These are phyloP conservation scores for Fusarium devonianum DNA, from an alignment of 2,329 filamentous ascomycete genomes.

Conservation along the genomic window DNA sequence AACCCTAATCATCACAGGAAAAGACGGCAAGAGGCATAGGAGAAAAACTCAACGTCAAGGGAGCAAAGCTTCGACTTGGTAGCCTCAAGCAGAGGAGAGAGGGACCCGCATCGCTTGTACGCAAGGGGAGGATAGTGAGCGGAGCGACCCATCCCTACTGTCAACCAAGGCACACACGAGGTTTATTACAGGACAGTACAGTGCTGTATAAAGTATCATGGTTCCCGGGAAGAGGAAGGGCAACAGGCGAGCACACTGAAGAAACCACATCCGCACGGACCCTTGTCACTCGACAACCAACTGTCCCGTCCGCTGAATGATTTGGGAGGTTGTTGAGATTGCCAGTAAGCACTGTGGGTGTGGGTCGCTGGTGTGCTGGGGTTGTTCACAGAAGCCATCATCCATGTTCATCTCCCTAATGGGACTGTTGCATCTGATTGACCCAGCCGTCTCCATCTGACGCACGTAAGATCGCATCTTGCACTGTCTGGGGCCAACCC, in stretches of 20 bases:
- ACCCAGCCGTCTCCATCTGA: slow-evolving; percentile 25
- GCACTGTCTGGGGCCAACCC: slow-evolving; percentile 36
- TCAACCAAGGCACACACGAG: slow-evolving; percentile 15
- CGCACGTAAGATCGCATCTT: slow-evolving; percentile 36
- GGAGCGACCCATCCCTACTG: slow-evolving; percentile 32
- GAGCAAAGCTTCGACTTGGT: slow-evolving; percentile 1
- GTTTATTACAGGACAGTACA: slow-evolving; percentile 6
- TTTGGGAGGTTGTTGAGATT: slow-evolving; percentile 5
- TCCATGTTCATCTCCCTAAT: slow-evolving; percentile 9
- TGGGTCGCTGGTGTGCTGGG: background rate
- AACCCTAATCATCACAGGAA: background rate
- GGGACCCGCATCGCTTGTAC: slow-evolving; percentile 32
- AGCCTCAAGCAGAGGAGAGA: slow-evolving; percentile 12
- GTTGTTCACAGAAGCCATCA: background rate
- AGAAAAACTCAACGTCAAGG: slow-evolving; percentile 1
- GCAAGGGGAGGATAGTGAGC: slow-evolving; percentile 36
- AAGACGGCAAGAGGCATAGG: background rate
- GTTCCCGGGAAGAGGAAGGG: background rate
- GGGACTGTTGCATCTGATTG: slow-evolving; percentile 22
- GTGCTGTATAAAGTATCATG: slow-evolving; percentile 8
- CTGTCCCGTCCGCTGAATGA: slow-evolving; percentile 1
- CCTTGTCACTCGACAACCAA: slow-evolving; percentile 19
- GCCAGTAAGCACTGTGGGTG: slow-evolving; percentile 15
- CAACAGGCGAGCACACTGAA: slow-evolving; percentile 1
- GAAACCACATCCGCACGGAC: slow-evolving; percentile 17